Conservation (phyloP, 1,139 yeast genomes). For the Hyphopichia khmerensis region DNA sequence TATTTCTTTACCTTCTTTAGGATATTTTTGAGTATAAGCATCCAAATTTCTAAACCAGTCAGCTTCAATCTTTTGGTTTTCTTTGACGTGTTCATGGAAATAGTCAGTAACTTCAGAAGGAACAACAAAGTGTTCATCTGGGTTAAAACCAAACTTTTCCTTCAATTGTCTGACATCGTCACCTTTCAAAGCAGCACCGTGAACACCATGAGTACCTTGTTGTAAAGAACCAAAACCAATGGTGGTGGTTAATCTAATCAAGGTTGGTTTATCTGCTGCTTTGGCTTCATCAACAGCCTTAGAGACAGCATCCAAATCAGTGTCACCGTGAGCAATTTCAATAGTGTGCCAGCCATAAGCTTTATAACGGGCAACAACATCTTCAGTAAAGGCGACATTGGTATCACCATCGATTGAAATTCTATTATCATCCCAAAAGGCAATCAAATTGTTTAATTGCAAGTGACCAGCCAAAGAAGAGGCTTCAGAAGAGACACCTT, state of each 20-base stretch:
- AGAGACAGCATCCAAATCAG: slow-evolving; percentile 69
- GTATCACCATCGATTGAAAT: slow-evolving; percentile 97
- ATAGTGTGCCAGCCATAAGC: slow-evolving; percentile 94
- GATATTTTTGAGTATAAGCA: slow-evolving; percentile 67
- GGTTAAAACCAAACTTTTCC: slow-evolving; percentile 84
- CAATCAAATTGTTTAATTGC: slow-evolving; percentile 89
- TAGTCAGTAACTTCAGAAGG: slow-evolving; percentile 80
- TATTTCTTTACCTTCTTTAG: slow-evolving; percentile 77
- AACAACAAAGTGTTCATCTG: slow-evolving; percentile 74
- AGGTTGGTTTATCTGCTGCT: slow-evolving; percentile 78
- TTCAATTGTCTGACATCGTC: slow-evolving; percentile 92
- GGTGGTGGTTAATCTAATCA: slow-evolving; percentile 85
- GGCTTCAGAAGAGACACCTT: slow-evolving; percentile 96
- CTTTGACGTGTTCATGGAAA: slow-evolving; percentile 57
- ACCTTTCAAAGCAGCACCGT: slow-evolving; percentile 94
- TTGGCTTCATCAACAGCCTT: slow-evolving; percentile 75
- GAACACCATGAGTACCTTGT: slow-evolving; percentile 90
- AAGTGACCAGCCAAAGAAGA: slow-evolving; percentile 95
- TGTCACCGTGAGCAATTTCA: slow-evolving; percentile 78
- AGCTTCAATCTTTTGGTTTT: slow-evolving; percentile 60
- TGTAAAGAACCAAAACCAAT: slow-evolving; percentile 91
- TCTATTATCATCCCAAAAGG: slow-evolving; percentile 95
- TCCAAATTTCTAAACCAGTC: slow-evolving; percentile 72
- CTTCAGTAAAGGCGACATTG: slow-evolving; percentile 89
- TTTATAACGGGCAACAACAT: slow-evolving; percentile 81